Evolutionary conservation across 2,329 filamentous ascomycete genomes (phyloP).

Genomic region (Didymella segeticola): DNA sequence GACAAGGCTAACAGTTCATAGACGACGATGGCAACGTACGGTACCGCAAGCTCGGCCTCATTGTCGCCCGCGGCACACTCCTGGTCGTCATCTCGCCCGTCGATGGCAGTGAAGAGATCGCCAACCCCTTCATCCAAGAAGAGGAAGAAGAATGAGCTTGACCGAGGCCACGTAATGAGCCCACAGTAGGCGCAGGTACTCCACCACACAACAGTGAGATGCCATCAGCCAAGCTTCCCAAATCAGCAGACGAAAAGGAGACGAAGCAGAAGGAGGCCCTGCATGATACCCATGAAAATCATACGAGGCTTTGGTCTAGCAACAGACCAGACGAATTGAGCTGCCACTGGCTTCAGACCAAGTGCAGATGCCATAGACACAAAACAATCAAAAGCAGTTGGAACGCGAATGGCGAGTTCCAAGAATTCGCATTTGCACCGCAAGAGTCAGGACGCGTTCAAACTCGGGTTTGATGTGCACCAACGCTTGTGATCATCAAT

Average conservation of each 20-base stretch:
- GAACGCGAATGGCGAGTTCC: neutral
- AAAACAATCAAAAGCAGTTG: slow-evolving; percentile 4
- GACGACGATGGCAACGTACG: slow-evolving; percentile 93
- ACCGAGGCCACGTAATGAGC: neutral
- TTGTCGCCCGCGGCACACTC: slow-evolving; percentile 88
- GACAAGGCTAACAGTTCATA: slow-evolving; percentile 49
- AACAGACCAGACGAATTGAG: neutral
- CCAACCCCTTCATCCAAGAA: slow-evolving; percentile 85
- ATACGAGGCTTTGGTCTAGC: neutral
- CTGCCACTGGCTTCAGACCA: neutral
- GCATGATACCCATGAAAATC: slow-evolving; percentile 16
- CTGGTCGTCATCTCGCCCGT: slow-evolving; percentile 91
- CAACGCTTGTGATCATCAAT: too few species aligned
- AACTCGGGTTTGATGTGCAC: too few species aligned
- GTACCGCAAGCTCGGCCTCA: slow-evolving; percentile 79
- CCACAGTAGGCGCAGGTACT: neutral
- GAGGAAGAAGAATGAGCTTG: slow-evolving; percentile 62
- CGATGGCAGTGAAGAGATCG: slow-evolving; percentile 94
- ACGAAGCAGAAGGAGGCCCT: slow-evolving; percentile 4
- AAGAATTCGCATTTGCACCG: too few species aligned
- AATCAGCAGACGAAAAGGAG: neutral
- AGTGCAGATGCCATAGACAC: neutral
- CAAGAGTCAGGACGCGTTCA: too few species aligned
- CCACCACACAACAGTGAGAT: neutral
- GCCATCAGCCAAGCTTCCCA: neutral